Evolutionary conservation across 768 basidiomycete genomes (phyloP), one percentile per base, ranked within the genome.

Genomic region (Termitomyces eurrhizus): DNA sequence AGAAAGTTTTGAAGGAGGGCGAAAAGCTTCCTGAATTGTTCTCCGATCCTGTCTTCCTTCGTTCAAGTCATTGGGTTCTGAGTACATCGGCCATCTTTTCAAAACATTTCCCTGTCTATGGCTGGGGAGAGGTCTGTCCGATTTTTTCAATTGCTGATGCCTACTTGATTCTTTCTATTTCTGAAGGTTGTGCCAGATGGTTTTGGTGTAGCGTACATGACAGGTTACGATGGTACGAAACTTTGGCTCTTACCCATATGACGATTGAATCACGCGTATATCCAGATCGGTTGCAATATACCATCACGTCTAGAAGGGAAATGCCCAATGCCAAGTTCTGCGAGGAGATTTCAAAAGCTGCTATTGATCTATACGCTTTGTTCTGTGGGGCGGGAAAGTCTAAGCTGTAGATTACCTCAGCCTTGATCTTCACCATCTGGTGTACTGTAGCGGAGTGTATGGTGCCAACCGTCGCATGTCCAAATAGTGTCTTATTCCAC

Each of bases 191-290:
- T 96, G 29, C 88, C 92, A 1, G 88, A 97, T 64, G 95, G 95
- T 1, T 98, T 95, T 69, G 95, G 95, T 36, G 89, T 98, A 35
- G 90, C 93, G 13, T 98, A 98, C 69, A 88, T 93, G 83, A 95
- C 95, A n/a, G 91, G 92, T 42, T 89, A 84, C 67, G 84, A 91
- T 64, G 86, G 89, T 88, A 59, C 57, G 83, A 18, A 18, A 32
- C 21, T 21, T 41, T 24, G 42, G 12, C 29, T 41, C 33, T n/a
- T 52, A 8, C 24, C 14, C 63, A 61, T 41, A 14, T 39, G 59
- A 29, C 41, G 41, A 8, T 54, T 36, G 13, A n/a, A 21, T 46
- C 32, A 41, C 52, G 32, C 16, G 14, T 33, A 45, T 49, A 36
- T 37, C 3, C 56, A 92, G 90, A 94, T 73, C 85, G 81, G 63